A percentile compares a stretch with the other conserved stretches of the same genome.
phyloP scores from a whole-genome alignment of 2,329 filamentous ascomycete genomes.

The Pseudogymnoascus sp. region DNA sequence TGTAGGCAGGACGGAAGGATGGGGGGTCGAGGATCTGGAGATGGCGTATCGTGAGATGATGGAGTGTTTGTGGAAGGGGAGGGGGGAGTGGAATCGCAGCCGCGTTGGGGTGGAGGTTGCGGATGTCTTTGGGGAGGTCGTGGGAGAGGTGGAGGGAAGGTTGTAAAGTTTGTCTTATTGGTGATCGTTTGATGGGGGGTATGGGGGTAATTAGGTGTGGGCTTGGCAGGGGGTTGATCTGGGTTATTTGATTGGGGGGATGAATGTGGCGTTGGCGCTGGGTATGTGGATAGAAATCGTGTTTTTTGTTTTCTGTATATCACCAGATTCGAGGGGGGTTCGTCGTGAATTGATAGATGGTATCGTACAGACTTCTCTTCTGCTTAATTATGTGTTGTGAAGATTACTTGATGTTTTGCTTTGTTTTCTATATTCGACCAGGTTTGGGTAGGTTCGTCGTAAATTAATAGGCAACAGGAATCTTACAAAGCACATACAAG shows the following conservation, averaged over 20 bases:
- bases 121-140: conserved; percentile 66
- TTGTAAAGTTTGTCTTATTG: background rate
- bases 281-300: conserved; percentile 4
- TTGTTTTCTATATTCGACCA: too few relatives aligned
- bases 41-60: conserved; percentile 87
- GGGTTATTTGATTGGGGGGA: background rate
- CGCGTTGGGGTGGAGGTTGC: conserved; percentile 56
- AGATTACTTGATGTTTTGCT: background rate
- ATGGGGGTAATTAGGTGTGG: background rate
- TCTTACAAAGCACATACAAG: too few relatives aligned
- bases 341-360: background rate
- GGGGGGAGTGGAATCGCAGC: conserved; percentile 76
- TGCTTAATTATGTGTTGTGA: background rate
- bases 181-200: background rate
- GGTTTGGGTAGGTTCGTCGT: too few relatives aligned
- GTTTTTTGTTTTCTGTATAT: conserved; percentile 6
- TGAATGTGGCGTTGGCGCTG: background rate
- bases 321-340: background rate
- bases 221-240: background rate
- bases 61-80: conserved; percentile 75
- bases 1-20: conserved; percentile 23
- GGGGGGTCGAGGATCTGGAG: conserved; percentile 80
- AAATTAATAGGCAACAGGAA: too few relatives aligned
- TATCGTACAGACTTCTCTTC: background rate
- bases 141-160: conserved; percentile 39